Percentiles rank a stretch among this genome's conserved stretches.
Conservation (phyloP, 108 stramenopile species). For the Nitzschia sp. region DNA sequence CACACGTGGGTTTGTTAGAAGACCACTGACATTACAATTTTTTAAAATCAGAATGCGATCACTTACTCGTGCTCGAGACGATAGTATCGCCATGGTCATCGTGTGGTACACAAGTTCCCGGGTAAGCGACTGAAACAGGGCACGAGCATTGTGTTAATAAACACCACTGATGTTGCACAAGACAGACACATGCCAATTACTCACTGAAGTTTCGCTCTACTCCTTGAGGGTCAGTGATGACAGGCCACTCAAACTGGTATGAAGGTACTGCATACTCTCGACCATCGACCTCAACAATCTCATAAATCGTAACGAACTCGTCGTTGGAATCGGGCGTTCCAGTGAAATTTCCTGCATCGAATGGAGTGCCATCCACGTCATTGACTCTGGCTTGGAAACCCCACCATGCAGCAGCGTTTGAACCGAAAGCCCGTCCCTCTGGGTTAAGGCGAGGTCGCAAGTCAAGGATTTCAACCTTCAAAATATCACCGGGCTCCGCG, state of each 20-base stretch:
- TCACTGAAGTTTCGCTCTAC: slow-evolving; percentile 31
- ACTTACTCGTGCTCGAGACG: slow-evolving; percentile 5
- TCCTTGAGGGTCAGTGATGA: slow-evolving; percentile 35
- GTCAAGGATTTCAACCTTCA: slow-evolving; percentile 41
- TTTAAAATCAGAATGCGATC: slow-evolving; percentile 2
- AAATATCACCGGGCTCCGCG: slow-evolving; percentile 43
- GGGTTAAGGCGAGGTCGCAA: slow-evolving; percentile 30
- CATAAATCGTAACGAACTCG: slow-evolving; percentile 44
- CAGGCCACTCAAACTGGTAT: slow-evolving; percentile 48
- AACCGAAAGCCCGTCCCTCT: slow-evolving; percentile 36
- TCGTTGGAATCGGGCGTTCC: slow-evolving; percentile 34
- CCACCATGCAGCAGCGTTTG: slow-evolving; percentile 45
- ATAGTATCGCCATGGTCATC: slow-evolving; percentile 19
- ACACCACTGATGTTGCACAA: too few species aligned
- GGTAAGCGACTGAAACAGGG: too few species aligned
- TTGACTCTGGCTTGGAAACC: slow-evolving; percentile 40
- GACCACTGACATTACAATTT: too few species aligned
- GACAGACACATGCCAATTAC: too few species aligned
- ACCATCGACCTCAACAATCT: slow-evolving; percentile 26
- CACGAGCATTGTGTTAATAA: too few species aligned
- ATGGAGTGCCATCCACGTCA: slow-evolving; percentile 32
- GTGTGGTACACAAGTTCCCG: slow-evolving; percentile 31
- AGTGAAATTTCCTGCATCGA: slow-evolving; percentile 35
- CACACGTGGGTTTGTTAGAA: neutral
- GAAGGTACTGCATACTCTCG: slow-evolving; percentile 35